Evolutionary conservation across 1,284 basidiomycete species (phyloP).

Genomic region (Trichosporon inkin): DNA sequence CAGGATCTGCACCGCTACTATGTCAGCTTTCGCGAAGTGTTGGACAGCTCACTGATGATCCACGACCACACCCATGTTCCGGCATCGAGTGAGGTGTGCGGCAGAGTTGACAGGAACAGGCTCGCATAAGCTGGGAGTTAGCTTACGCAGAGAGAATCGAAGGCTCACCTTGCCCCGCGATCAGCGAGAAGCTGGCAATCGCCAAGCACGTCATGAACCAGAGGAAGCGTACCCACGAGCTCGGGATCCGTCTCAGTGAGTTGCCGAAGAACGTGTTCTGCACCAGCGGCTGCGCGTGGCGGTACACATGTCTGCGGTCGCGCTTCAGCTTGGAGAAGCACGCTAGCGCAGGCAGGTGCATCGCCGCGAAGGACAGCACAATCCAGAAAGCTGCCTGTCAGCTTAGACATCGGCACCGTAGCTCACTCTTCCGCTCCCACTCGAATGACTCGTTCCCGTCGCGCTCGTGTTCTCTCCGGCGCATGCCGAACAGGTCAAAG

Average conservation of each 20-base stretch:
- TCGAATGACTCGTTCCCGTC: slow-evolving; percentile 46
- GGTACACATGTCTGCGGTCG: slow-evolving; percentile 47
- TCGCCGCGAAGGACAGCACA: slow-evolving; percentile 55
- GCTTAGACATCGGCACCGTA: not conserved
- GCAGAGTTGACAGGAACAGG: slow-evolving; percentile 56
- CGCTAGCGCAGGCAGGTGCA: slow-evolving; percentile 56
- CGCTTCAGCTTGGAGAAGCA: slow-evolving; percentile 51
- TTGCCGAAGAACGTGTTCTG: slow-evolving; percentile 50
- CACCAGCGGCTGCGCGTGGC: slow-evolving; percentile 27
- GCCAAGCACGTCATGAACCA: slow-evolving; percentile 58
- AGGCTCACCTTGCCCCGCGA: slow-evolving; percentile 55
- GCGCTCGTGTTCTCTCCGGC: slow-evolving; percentile 25
- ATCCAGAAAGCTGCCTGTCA: slow-evolving; percentile 53
- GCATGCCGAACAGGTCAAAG: slow-evolving; percentile 49
- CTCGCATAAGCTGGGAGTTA: slow-evolving; percentile 52
- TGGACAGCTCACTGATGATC: slow-evolving; percentile 50
- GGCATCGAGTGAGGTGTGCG: slow-evolving; percentile 56
- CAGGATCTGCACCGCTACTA: slow-evolving; percentile 51
- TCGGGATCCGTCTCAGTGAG: slow-evolving; percentile 52
- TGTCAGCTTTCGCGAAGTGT: not conserved
- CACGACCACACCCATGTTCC: slow-evolving; percentile 58
- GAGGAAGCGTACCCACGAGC: slow-evolving; percentile 56
- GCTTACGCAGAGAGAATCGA: not conserved
- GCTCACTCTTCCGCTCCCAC: slow-evolving; percentile 57
- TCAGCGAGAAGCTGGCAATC: slow-evolving; percentile 54